Evolutionary conservation across 106 monocot species (phyloP).

Genomic region (Acorus calamus): DNA sequence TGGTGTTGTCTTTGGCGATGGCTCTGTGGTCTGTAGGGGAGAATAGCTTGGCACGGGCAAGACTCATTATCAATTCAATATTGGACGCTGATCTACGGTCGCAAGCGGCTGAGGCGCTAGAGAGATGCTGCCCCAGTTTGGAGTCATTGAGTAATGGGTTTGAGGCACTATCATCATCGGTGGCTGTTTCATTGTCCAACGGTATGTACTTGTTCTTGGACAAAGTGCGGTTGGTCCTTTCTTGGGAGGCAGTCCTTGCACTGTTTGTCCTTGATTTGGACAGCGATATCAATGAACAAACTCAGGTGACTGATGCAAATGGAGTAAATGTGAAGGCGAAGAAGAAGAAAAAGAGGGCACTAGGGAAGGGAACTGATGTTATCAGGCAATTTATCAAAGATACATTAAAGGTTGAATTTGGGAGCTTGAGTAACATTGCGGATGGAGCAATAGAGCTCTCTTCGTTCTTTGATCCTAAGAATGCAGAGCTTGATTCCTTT

Average conservation of each 20-base stretch:
- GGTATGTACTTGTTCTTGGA: constrained; percentile 33
- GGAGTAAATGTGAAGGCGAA: constrained; percentile 52
- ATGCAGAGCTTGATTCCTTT: constrained; percentile 23
- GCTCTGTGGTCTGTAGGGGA: constrained; percentile 34
- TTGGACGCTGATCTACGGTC: constrained; percentile 17
- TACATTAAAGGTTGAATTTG: constrained; percentile 7
- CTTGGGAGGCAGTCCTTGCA: constrained; percentile 74
- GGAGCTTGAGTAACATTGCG: constrained; percentile 14
- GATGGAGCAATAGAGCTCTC: constrained; percentile 34
- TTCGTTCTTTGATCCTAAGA: constrained; percentile 60
- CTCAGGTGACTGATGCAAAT: constrained; percentile 18
- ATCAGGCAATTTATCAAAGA: constrained; percentile 53
- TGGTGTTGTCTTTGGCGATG: constrained; percentile 24
- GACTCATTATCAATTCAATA: constrained; percentile 16
- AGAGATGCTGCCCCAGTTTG: constrained; percentile 17
- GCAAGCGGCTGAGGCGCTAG: constrained; percentile 19
- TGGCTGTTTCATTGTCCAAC: constrained; percentile 22
- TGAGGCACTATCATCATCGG: constrained; percentile 15
- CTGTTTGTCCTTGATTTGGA: constrained; percentile 67
- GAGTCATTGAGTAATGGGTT: constrained; percentile 31
- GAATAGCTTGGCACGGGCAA: constrained; percentile 42
- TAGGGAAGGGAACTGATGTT: constrained; percentile 57
- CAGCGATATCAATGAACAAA: constrained; percentile 53
- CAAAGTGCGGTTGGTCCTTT: constrained; percentile 52
- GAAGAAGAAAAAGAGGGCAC: constrained; percentile 69